phyloP scores from a whole-genome alignment of 1,139 yeast genomes.

The Hemisphaericaspora subhashii region DNA sequence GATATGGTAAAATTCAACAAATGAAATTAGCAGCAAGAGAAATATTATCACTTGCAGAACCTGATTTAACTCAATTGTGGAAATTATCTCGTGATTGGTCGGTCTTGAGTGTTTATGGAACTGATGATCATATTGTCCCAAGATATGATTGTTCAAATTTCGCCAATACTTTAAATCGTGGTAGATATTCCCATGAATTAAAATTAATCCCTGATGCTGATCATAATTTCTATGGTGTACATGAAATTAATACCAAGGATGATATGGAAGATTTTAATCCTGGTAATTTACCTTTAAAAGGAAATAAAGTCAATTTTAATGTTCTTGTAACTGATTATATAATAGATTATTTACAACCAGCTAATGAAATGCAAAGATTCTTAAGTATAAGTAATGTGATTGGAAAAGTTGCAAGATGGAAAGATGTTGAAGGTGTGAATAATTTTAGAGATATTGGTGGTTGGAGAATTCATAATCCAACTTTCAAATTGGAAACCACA shows the following conservation, averaged over 20 bases:
- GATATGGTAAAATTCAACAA: conserved; percentile 50
- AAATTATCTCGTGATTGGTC: conserved; percentile 48
- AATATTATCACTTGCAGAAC: conserved; percentile 50
- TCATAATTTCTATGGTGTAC: conserved; percentile 71
- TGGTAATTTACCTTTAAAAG: conserved; percentile 42
- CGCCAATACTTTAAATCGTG: conserved; percentile 56
- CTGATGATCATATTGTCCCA: conserved; percentile 65
- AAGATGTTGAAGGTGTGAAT: conserved; percentile 60
- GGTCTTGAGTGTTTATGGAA: conserved; percentile 72
- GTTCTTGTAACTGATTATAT: conserved; percentile 53
- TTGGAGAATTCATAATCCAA: conserved; percentile 47
- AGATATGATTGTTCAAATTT: conserved; percentile 58
- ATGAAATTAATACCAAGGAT: conserved; percentile 28
- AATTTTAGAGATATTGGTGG: conserved; percentile 87
- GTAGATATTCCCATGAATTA: conserved; percentile 53
- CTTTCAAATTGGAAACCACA: conserved; percentile 18
- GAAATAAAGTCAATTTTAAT: conserved; percentile 56
- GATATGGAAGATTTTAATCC: conserved; percentile 38
- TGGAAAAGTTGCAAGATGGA: conserved; percentile 54
- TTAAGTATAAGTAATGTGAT: conserved; percentile 35
- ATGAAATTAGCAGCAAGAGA: conserved; percentile 53
- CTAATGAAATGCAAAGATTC: conserved; percentile 54
- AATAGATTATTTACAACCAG: conserved; percentile 51
- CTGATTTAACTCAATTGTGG: conserved; percentile 46
- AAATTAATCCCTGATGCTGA: conserved; percentile 67